A percentile compares a stretch with the other conserved stretches of the same genome.
Evolutionary conservation across 2,329 filamentous ascomycete species (phyloP).

Genomic region (Ascochyta rabiei): DNA sequence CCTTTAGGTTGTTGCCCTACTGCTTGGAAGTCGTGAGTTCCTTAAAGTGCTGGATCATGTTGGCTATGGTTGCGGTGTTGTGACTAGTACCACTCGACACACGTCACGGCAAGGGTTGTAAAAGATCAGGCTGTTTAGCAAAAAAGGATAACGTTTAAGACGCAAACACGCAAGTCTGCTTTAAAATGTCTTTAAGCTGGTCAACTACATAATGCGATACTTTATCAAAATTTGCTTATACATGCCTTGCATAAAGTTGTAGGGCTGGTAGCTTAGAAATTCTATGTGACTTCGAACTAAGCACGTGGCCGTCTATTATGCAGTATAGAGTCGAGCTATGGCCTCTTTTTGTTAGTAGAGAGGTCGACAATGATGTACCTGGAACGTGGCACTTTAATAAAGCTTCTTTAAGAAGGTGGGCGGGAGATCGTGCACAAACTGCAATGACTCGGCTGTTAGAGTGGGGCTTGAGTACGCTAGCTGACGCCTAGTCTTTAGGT

Average conservation of each 20-base stretch:
- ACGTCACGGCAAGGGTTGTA: too few species aligned
- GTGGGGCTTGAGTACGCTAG: constrained; percentile 5
- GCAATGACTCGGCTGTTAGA: background rate
- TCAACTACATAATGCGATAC: too few species aligned
- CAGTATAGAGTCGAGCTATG: background rate
- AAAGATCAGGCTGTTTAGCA: too few species aligned
- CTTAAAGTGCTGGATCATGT: too few species aligned
- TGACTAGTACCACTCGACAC: too few species aligned
- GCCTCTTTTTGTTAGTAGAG: background rate
- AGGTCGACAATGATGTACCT: background rate
- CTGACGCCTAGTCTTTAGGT: background rate
- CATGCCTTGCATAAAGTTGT: background rate
- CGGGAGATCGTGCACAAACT: background rate
- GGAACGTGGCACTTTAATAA: background rate
- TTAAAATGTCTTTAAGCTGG: too few species aligned
- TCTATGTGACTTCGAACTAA: background rate
- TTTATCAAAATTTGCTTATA: background rate
- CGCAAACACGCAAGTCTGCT: too few species aligned
- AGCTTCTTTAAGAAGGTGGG: background rate
- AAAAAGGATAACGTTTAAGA: too few species aligned
- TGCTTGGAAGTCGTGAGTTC: too few species aligned
- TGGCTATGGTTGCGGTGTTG: too few species aligned
- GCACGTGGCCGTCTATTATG: background rate
- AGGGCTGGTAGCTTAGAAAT: background rate
- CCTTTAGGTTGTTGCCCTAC: too few species aligned